Evolutionary conservation across 495 filamentous ascomycete species (phyloP).

Genomic region (Rostrohypoxylon terebratum): DNA sequence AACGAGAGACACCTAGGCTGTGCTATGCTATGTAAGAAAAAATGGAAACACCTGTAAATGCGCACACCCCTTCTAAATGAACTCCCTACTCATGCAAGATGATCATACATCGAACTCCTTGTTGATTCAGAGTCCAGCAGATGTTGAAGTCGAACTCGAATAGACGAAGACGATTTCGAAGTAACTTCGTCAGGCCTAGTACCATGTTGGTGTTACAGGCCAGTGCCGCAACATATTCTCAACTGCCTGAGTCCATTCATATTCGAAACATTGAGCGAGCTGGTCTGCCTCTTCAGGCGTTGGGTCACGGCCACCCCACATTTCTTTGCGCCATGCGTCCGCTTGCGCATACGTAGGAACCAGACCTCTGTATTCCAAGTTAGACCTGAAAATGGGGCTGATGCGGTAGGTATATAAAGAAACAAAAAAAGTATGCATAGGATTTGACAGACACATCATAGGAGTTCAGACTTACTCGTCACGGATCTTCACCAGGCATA

Average conservation of each 20-base stretch:
- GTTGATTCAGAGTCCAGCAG: not conserved
- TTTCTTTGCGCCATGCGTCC: constrained; percentile 72
- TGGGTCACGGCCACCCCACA: constrained; percentile 77
- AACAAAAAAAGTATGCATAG: not conserved
- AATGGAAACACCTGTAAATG: constrained; percentile 25
- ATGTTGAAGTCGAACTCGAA: not conserved
- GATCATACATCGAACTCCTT: constrained; percentile 18
- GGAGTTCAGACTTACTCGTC: constrained; percentile 66
- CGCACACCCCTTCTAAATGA: constrained; percentile 12
- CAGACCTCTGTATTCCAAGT: constrained; percentile 59
- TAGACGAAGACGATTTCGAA: not conserved
- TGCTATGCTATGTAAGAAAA: constrained; percentile 13
- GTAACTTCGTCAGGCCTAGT: constrained; percentile 40
- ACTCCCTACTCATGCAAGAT: not conserved
- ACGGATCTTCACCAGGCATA: constrained; percentile 74
- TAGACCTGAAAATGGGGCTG: not conserved
- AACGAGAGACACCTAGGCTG: constrained; percentile 7
- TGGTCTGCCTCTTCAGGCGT: constrained; percentile 65
- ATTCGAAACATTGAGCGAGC: constrained; percentile 70
- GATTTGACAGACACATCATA: not conserved
- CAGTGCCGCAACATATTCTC: constrained; percentile 76
- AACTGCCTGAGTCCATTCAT: constrained; percentile 76
- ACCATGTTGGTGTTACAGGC: constrained; percentile 68
- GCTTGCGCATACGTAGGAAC: constrained; percentile 69
- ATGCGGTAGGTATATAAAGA: not conserved